These are phyloP conservation scores for Styphnolobium japonicum DNA, from an alignment of 306 rosid genomes.

Conservation along the genomic window DNA sequence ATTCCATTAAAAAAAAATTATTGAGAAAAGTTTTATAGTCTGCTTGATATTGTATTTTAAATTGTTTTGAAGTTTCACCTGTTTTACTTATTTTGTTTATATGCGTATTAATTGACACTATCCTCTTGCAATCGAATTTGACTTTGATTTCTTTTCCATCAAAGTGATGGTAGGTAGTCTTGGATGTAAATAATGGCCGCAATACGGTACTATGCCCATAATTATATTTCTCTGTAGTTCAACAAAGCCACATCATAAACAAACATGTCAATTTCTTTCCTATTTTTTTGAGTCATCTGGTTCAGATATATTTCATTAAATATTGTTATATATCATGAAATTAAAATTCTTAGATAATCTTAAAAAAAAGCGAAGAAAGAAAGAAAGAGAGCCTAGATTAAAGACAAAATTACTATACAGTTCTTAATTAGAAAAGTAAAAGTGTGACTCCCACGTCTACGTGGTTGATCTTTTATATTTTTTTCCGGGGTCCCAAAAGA, in stretches of 20 bases:
- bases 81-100: not conserved
- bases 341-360: not conserved
- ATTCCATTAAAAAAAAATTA: not conserved
- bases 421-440: not conserved
- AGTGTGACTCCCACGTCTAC: not conserved
- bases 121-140: not conserved
- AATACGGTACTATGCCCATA: not conserved
- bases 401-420: not conserved
- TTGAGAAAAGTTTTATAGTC: not conserved
- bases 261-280: not conserved
- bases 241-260: not conserved
- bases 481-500: not conserved
- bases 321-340: not conserved
- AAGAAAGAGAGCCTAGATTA: not conserved
- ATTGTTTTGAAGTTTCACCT: not conserved
- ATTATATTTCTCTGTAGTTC: no score
- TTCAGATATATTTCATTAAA: not conserved
- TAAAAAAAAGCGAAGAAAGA: no score
- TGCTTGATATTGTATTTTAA: not conserved
- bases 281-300: not conserved
- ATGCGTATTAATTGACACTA: not conserved
- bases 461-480: not conserved
- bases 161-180: not conserved
- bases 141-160: not conserved
- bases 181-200: not conserved